A percentile compares a stretch with the other conserved stretches of the same genome.
These are phyloP conservation scores for Fraxinus angustifolia DNA, from an alignment of 305 asterid species.

Conservation along the genomic window DNA sequence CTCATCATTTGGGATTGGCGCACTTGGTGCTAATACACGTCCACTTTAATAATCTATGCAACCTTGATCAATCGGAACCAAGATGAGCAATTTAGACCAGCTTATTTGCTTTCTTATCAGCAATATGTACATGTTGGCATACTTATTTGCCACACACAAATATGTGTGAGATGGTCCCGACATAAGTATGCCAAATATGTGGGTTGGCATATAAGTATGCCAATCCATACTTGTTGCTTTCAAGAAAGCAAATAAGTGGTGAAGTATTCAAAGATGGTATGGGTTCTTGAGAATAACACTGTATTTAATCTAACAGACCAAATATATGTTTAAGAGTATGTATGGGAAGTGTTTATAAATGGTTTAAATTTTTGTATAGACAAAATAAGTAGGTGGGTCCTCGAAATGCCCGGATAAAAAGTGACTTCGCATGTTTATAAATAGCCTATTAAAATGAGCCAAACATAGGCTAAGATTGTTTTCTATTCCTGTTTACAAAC, in stretches of 20 bases:
- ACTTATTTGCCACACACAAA: too few relatives aligned
- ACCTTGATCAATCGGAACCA: background rate
- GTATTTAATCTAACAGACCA: background rate
- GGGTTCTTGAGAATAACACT: background rate
- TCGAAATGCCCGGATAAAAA: too few relatives aligned
- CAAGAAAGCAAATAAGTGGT: background rate
- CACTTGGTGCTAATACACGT: background rate
- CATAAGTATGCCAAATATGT: too few relatives aligned
- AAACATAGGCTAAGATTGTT: too few relatives aligned
- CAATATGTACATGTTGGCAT: too few relatives aligned
- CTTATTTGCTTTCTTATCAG: background rate
- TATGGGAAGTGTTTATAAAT: background rate
- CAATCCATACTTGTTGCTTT: too few relatives aligned
- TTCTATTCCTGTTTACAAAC: background rate
- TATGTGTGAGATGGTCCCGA: too few relatives aligned
- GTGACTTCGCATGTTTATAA: too few relatives aligned
- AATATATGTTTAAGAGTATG: background rate
- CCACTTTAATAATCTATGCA: background rate
- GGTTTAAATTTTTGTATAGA: too few relatives aligned
- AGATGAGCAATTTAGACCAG: background rate
- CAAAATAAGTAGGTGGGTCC: too few relatives aligned
- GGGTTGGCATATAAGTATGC: too few relatives aligned
- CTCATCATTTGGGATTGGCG: background rate
- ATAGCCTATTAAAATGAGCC: too few relatives aligned
- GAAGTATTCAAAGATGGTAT: background rate